Percentiles rank a stretch among this genome's conserved stretches.
Conservation (phyloP, 805 yeast genomes). For the Saturnispora quitensis region DNA sequence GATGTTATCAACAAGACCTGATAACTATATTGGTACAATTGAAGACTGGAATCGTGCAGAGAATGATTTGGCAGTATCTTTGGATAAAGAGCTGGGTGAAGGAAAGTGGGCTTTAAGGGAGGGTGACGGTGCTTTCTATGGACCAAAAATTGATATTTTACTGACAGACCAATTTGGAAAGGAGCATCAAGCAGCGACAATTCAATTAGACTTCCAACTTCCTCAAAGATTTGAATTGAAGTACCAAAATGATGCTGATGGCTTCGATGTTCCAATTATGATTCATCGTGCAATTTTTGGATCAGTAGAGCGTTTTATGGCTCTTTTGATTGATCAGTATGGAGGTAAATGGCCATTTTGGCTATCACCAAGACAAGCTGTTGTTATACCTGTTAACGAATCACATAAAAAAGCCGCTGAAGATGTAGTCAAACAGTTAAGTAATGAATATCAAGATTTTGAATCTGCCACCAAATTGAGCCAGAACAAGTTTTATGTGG, state of each 20-base stretch:
- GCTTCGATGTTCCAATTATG: slow-evolving; percentile 73
- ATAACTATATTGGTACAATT: slow-evolving; percentile 65
- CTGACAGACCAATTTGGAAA: slow-evolving; percentile 74
- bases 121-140: slow-evolving; percentile 97
- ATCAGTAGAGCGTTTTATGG: slow-evolving; percentile 86
- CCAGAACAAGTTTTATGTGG: slow-evolving; percentile 59
- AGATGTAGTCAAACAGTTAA: slow-evolving; percentile 36
- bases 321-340: slow-evolving; percentile 81
- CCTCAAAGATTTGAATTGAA: slow-evolving; percentile 75
- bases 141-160: slow-evolving; percentile 88
- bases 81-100: slow-evolving; percentile 42
- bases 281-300: slow-evolving; percentile 95
- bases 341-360: slow-evolving; percentile 97
- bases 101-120: slow-evolving; percentile 59
- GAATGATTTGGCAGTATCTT: slow-evolving; percentile 45
- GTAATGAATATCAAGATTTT: slow-evolving; percentile 31
- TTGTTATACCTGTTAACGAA: slow-evolving; percentile 70
- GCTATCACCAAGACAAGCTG: slow-evolving; percentile 87
- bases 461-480: slow-evolving; percentile 44
- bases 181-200: slow-evolving; percentile 88
- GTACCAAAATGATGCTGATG: slow-evolving; percentile 47
- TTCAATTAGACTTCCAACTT: slow-evolving; percentile 90
- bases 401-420: slow-evolving; percentile 48
- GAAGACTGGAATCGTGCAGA: slow-evolving; percentile 84
- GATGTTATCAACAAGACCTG: slow-evolving; percentile 81